A percentile compares a stretch with the other conserved stretches of the same genome.
These are phyloP conservation scores for Malassezia yamatoensis DNA, from an alignment of 1,284 basidiomycete genomes.

Conservation along the genomic window DNA sequence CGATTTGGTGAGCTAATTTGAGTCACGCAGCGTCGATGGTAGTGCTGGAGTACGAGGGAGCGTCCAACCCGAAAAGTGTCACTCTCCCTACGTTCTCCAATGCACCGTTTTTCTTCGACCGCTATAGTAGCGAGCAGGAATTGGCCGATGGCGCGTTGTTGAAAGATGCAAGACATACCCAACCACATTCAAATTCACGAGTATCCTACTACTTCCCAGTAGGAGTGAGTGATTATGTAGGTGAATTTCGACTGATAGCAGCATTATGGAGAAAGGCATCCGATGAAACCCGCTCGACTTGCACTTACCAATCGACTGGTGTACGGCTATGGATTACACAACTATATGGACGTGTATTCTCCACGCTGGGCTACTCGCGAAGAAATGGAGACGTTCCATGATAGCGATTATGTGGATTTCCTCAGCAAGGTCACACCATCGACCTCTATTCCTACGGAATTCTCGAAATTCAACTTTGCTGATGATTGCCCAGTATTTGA, in stretches of 20 bases:
- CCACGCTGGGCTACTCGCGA: constrained; percentile 77
- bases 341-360: constrained; percentile 87
- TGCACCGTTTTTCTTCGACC: constrained; percentile 43
- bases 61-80: constrained; percentile 18
- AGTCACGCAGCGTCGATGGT: constrained; percentile 21
- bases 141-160: constrained; percentile 11
- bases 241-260: constrained; percentile 2
- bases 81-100: constrained; percentile 34
- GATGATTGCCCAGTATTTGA: constrained; percentile 48
- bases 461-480: constrained; percentile 46
- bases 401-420: constrained; percentile 86
- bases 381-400: constrained; percentile 84
- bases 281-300: constrained; percentile 93
- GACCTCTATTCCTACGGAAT: constrained; percentile 35
- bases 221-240: constrained; percentile 71
- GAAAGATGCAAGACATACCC: constrained; percentile 12
- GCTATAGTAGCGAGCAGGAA: constrained; percentile 26
- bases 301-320: constrained; percentile 91
- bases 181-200: constrained; percentile 52
- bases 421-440: constrained; percentile 56
- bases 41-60: constrained; percentile 38
- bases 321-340: constrained; percentile 88
- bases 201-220: constrained; percentile 94
- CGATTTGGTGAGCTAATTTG: too few relatives aligned
- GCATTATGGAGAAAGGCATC: constrained; percentile 71